Conservation (phyloP, 2,329 filamentous ascomycete species). For the Gaeumannomyces tritici region DNA sequence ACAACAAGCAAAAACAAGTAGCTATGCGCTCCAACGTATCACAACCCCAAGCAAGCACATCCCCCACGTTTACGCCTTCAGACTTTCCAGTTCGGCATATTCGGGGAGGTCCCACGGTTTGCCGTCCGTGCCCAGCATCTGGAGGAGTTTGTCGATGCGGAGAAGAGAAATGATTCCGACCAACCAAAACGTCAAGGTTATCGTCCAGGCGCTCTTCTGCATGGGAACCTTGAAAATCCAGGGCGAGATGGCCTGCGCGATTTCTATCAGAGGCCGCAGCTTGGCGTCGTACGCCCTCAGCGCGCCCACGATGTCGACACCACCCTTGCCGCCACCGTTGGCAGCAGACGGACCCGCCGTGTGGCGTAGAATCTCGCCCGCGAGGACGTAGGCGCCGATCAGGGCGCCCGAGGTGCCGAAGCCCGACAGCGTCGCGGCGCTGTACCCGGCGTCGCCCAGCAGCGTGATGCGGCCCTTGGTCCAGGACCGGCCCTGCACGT, state of each 20-base stretch:
- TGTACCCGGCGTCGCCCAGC: constrained; percentile 45
- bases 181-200: not conserved
- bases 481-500: constrained; percentile 34
- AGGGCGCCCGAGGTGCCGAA: constrained; percentile 40
- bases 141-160: constrained; percentile 1
- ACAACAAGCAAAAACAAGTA: too few species aligned
- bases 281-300: constrained; percentile 32
- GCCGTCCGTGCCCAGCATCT: not conserved
- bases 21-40: too few species aligned
- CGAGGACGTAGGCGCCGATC: constrained; percentile 44
- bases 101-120: not conserved
- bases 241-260: constrained; percentile 23
- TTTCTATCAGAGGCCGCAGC: constrained; percentile 32
- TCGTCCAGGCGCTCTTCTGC: not conserved
- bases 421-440: constrained; percentile 43
- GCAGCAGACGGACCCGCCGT: not conserved
- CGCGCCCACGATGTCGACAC: constrained; percentile 20
- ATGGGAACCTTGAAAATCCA: constrained; percentile 2
- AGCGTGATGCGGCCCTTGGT: constrained; percentile 35
- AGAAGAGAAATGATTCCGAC: not conserved
- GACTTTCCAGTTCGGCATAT: not conserved
- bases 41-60: too few species aligned
- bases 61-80: not conserved
- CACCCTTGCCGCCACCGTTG: constrained; percentile 8
- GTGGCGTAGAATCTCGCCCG: constrained; percentile 31